A percentile compares a stretch with the other conserved stretches of the same genome.
These are phyloP conservation scores for Aspergillus tanneri DNA, from an alignment of 2,329 filamentous ascomycete genomes.

Conservation along the genomic window DNA sequence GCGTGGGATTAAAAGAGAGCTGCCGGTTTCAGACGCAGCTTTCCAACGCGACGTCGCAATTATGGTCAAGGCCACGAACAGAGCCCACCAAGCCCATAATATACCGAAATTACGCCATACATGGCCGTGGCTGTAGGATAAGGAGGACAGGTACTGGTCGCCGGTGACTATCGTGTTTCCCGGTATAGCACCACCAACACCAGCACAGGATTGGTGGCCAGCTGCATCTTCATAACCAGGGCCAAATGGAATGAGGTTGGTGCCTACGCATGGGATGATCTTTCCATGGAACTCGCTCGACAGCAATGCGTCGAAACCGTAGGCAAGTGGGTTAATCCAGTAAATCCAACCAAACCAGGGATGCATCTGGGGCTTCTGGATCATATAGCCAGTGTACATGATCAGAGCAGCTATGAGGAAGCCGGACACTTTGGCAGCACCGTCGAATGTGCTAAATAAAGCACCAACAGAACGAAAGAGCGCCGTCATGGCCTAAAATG, in stretches of 20 bases:
- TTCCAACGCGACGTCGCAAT: conserved; percentile 59
- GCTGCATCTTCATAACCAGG: conserved; percentile 30
- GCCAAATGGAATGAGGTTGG: conserved; percentile 37
- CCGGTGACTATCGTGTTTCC: conserved; percentile 55
- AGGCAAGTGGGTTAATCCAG: conserved; percentile 42
- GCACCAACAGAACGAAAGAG: conserved; percentile 59
- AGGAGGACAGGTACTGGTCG: conserved; percentile 57
- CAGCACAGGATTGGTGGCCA: conserved; percentile 42
- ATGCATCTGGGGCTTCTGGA: conserved; percentile 51
- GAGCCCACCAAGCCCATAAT: conserved; percentile 61
- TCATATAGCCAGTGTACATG: conserved; percentile 46
- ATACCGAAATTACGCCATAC: conserved; percentile 64
- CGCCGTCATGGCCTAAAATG: conserved; percentile 54
- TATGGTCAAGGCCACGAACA: conserved; percentile 61
- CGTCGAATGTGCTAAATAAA: conserved; percentile 57
- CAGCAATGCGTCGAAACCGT: conserved; percentile 40
- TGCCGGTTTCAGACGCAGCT: conserved; percentile 52
- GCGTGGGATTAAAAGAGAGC: conserved; percentile 61
- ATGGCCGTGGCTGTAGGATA: conserved; percentile 55
- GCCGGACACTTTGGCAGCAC: conserved; percentile 55
- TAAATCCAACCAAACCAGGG: conserved; percentile 54
- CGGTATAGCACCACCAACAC: conserved; percentile 55
- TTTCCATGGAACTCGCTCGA: conserved; percentile 40
- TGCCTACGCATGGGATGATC: conserved; percentile 37
- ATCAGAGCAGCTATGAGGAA: conserved; percentile 39